Evolutionary conservation across 139 green algal genomes (phyloP), one percentile per base, ranked within the genome.

Genomic region (Coccomyxa sp.): DNA sequence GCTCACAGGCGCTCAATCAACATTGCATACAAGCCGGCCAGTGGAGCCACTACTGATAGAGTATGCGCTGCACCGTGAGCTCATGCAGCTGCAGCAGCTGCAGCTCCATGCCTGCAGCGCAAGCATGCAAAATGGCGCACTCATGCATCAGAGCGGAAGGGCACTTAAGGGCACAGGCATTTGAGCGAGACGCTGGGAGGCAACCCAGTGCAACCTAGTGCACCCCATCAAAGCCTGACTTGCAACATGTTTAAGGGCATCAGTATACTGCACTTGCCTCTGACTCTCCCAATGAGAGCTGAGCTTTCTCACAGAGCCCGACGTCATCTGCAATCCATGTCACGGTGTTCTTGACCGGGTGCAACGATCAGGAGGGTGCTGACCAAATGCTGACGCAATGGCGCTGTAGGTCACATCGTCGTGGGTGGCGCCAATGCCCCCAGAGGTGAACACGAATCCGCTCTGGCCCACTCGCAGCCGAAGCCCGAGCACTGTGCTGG

Each of bases 401-500:
- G 80, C 84, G 71, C 90, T 85, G 73, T 97, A 95, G 24, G 93
- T 98, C 8, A 96, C 86, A 83, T 98, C 94, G 82, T 98, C 94
- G 38, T 97, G 89, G 0, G 94, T 98, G 18, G 94, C 93, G 0
- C 94, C 94, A 31, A 97, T 93, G 54, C 93, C 93, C 6, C 93
- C 93, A 50, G 77, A 85, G 31, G 92, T 97, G 40, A 97, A 83
- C 9, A 97, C 86, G 39, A 89, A 83, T 10, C 93, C 89, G 24
- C 58, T 35, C 0, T 72, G 71, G 8, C 92, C 92, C 24, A 96
- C 92, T 7, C 79, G 78, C 34, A 82, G 40, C 34, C 72, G 75
- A n/a, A 92, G 70, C 8, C 82, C 76, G 18, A 86, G 72, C 22
- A 92, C 77, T n/a, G 86, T 85, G 16, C 83, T 74, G 7, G 36